Base-by-base conservation (phyloP, 2,329 filamentous ascomycete species). In the Exophiala bonariae region DNA sequence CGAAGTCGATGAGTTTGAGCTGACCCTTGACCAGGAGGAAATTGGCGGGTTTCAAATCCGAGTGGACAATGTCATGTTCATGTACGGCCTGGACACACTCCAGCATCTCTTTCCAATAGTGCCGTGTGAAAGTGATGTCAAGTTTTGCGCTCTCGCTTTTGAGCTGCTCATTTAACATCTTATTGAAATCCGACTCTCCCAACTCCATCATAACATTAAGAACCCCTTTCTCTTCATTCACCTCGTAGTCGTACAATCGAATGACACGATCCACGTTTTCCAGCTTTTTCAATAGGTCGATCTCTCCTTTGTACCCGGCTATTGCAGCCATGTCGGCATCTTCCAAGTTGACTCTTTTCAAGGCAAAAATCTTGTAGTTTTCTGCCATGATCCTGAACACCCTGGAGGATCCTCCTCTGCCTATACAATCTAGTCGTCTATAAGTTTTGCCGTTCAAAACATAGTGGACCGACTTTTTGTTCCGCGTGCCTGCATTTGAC, bases 71-170 rank as follows among this genome's bases (percentile, higher is more conserved):
- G 63, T 96, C 90, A 65, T 86, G 79, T 10, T 86, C 81, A 64
- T 99, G 93, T 1, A 99, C 90, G 1, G 92, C 82, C 58, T 88
- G 82, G 4, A 99, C 82, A 64, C 93, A 97, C 66, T 96, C 90
- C 14, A 99, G 83, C 93, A 99, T 99, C 70, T 99, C 93, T 67
- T 95, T 93, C 93, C 93, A 99, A 75, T 96, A 96, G 70, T 88
- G 95, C n/a, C 93, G 86, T 10, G 93, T 89, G 66, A 97, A 96
- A 43, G 86, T 87, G 2, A 89, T 79, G 63, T 99, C 93, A 51
- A 99, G 86, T 50, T 78, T 81, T 31, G 87, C 81, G 44, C 86
- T 81, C 51, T 90, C 85, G 0, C 77, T 80, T 61, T 84, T 88
- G 60, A 88, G 74, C 8, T 84, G 82, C 55, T 84, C 80, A 28